These are phyloP conservation scores for Penicillium coprophilum DNA, from an alignment of 495 filamentous ascomycete genomes.

Conservation along the genomic window DNA sequence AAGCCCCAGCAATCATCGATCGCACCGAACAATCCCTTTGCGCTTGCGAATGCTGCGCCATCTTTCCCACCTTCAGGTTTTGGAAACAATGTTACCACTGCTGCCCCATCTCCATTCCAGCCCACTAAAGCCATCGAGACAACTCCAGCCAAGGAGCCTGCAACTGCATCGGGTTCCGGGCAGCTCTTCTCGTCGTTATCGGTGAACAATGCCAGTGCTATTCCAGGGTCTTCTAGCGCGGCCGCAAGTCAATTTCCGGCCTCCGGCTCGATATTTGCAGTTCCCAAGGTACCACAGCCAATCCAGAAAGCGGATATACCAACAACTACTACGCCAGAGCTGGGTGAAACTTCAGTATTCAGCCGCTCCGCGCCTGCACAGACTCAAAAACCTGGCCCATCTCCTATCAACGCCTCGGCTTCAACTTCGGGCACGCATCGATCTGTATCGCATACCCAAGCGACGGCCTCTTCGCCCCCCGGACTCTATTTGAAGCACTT, in stretches of 20 bases:
- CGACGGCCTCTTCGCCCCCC: neutral
- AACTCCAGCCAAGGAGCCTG: neutral
- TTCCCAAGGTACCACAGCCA: neutral
- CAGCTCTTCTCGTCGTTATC: neutral
- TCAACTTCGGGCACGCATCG: neutral
- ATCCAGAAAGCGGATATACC: slow-evolving; percentile 3
- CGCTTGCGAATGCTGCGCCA: neutral
- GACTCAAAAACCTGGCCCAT: neutral
- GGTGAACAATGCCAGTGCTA: neutral
- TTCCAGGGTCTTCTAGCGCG: neutral
- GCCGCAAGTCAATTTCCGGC: neutral
- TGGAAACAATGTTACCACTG: neutral
- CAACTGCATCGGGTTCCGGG: neutral
- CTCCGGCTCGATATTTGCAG: slow-evolving; percentile 1
- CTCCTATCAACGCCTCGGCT: neutral
- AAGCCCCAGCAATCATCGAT: neutral
- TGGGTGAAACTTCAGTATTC: neutral
- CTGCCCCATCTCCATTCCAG: slow-evolving; percentile 15
- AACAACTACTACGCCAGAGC: neutral
- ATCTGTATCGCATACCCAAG: neutral
- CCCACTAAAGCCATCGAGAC: slow-evolving; percentile 11
- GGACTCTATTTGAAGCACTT: slow-evolving; percentile 8
- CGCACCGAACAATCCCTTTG: neutral
- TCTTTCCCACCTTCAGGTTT: slow-evolving; percentile 11
- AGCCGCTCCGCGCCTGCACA: neutral